Evolutionary conservation across 2,329 filamentous ascomycete species (phyloP), one percentile per base, ranked within the genome.

Genomic region (Monosporascus sp.): DNA sequence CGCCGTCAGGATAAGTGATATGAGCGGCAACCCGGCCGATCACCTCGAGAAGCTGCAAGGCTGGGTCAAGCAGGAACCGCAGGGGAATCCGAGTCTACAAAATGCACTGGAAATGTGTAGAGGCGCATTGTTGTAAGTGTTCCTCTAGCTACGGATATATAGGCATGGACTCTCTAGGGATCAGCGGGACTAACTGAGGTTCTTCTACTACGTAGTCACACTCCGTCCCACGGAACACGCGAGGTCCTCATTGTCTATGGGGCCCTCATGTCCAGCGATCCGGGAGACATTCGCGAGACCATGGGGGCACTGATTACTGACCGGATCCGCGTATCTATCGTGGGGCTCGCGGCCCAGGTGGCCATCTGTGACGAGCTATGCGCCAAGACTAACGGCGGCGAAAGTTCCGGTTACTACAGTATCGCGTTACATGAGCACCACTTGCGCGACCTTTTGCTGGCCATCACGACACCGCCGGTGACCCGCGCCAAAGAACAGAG

Each of bases 101-200:
- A 99, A 99, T 71, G 92, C 92, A 4, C 79, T 99, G 49, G 92
- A 99, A 71, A 95, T 99, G 89, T 91, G 90, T 56, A 83, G 94
- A 52, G 94, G 91, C 51, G 87, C 88, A 37, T 77, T 99, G n/a
- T 97, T 89, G 86, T 88, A 76, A 59, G 81, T 68, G 4, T 14
- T 11, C 11, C 31, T 14, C 31, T 14, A 14, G 31, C 4, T 34
- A 34, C 31, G 14, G 31, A 34, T 14, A 34, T 34, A 14, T 34
- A 34, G 31, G 11, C 31, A 34, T 14, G 31, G 11, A 2, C 11
- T 14, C 31, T 34, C 9, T 34, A 5, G 31, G 31, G 31, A 14
- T 14, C 31, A 34, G 31, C 31, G 9, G 31, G 11, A 34, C 31
- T 34, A 34, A 34, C 31, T 34, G 31, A 14, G 11, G 3, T 34